Evolutionary conservation across 2,329 filamentous ascomycete species (phyloP).

Genomic region (Chaetomium sp.): DNA sequence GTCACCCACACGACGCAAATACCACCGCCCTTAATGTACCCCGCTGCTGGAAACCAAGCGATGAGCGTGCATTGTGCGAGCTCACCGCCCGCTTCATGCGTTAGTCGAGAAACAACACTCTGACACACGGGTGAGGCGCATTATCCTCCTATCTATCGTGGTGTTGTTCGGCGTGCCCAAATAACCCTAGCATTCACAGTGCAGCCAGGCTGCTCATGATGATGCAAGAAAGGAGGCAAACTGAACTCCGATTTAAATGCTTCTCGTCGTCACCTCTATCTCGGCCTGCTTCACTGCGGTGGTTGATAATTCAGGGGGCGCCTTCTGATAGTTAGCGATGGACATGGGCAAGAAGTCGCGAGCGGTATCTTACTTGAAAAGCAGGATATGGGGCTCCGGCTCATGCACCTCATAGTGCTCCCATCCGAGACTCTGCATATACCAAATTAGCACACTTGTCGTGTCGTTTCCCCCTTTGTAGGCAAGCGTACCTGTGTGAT

Average conservation of each 20-base stretch:
- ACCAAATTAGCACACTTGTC: neutral
- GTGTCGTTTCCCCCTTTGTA: no score
- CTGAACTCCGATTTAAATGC: slow-evolving; percentile 5
- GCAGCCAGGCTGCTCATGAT: slow-evolving; percentile 23
- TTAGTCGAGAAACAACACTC: neutral
- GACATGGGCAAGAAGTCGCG: neutral
- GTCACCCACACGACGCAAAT: neutral
- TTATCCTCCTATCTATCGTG: slow-evolving; percentile 1
- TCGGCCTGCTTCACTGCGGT: slow-evolving; percentile 36
- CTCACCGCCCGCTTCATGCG: neutral
- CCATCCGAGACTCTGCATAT: slow-evolving; percentile 82
- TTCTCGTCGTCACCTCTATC: slow-evolving; percentile 1
- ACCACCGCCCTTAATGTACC: neutral
- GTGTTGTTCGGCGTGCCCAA: slow-evolving; percentile 8
- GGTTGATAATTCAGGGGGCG: slow-evolving; percentile 80
- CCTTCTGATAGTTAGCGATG: slow-evolving; percentile 38
- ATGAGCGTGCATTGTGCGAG: neutral
- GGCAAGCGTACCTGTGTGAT: slow-evolving; percentile 78
- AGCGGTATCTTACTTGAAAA: slow-evolving; percentile 75
- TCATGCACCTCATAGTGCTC: slow-evolving; percentile 99
- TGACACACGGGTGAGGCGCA: neutral
- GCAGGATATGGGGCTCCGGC: slow-evolving; percentile 93
- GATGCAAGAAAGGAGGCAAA: slow-evolving; percentile 26
- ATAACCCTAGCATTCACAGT: slow-evolving; percentile 23
- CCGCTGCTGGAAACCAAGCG: neutral